These are phyloP conservation scores for Sindora glabra DNA, from an alignment of 306 rosid species.

Conservation along the genomic window DNA sequence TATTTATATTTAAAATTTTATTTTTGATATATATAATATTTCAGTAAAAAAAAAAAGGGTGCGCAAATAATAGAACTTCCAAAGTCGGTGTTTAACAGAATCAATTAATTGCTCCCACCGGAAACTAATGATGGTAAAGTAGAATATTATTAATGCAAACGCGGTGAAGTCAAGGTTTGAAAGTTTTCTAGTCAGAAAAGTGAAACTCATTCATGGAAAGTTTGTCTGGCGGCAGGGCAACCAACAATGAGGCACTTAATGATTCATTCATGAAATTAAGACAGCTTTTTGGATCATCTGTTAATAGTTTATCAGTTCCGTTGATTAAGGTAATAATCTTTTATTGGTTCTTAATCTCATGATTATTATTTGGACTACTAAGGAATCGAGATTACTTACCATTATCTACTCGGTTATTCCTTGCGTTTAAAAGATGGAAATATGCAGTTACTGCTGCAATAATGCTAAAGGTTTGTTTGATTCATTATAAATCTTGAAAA, in stretches of 20 bases:
- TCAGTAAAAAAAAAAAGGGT: not conserved
- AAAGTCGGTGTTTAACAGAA: not conserved
- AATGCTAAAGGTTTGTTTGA: no score
- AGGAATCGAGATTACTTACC: no score
- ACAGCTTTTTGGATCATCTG: not conserved
- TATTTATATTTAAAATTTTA: no score
- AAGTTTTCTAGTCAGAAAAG: slow-evolving; percentile 1
- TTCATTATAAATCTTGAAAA: no score
- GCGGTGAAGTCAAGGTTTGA: not conserved
- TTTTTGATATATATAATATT: no score
- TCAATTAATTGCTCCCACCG: not conserved
- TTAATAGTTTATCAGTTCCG: slow-evolving; percentile 5
- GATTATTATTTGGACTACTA: no score
- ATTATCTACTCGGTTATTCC: no score
- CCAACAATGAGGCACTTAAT: slow-evolving; percentile 15
- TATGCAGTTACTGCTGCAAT: no score
- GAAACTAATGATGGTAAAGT: not conserved
- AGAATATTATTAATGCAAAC: not conserved
- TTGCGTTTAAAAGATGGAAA: no score
- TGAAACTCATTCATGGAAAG: not conserved
- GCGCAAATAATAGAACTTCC: not conserved
- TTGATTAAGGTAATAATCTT: slow-evolving; percentile 18
- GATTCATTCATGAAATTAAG: slow-evolving; percentile 9
- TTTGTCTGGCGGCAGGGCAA: slow-evolving; percentile 1
- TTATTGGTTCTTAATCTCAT: no score